phyloP scores from a whole-genome alignment of 1,284 basidiomycete species.

The Takashimella tepidaria region DNA sequence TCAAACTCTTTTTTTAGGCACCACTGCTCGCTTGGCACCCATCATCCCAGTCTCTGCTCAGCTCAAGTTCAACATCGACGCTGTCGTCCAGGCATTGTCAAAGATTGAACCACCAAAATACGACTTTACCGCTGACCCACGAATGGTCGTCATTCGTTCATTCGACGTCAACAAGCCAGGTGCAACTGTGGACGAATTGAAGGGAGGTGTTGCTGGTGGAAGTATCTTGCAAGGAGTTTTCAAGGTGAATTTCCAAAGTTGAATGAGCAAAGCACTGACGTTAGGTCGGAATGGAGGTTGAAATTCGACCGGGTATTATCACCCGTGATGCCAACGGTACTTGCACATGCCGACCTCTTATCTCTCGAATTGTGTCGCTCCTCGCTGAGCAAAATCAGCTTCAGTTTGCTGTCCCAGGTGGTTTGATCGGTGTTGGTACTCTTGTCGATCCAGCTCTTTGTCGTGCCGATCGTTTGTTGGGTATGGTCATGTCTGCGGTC shows the following conservation, averaged over 20 bases:
- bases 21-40: conserved; percentile 91
- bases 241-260: conserved; percentile 49
- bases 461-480: conserved; percentile 92
- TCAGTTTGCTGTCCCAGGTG: conserved; percentile 93
- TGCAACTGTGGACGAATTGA: conserved; percentile 91
- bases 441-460: conserved; percentile 94
- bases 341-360: conserved; percentile 89
- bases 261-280: too few relatives aligned
- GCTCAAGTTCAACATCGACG: conserved; percentile 98
- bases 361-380: conserved; percentile 82
- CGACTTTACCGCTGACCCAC: conserved; percentile 85
- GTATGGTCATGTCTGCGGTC: conserved; percentile 90
- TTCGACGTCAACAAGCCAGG: conserved; percentile 99
- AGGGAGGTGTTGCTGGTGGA: conserved; percentile 96
- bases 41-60: conserved; percentile 99
- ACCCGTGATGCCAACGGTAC: conserved; percentile 89
- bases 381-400: conserved; percentile 93
- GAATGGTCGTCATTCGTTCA: conserved; percentile 97
- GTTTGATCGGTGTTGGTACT: conserved; percentile 96
- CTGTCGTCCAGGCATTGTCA: conserved; percentile 99
- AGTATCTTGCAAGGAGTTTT: conserved; percentile 92
- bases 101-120: conserved; percentile 90
- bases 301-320: conserved; percentile 95
- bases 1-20: conserved; percentile 62
- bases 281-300: conserved; percentile 95